Percentiles rank a stretch among this genome's conserved stretches.
These are phyloP conservation scores for Fusarium chaquense DNA, from an alignment of 2,329 filamentous ascomycete species.

Conservation along the genomic window DNA sequence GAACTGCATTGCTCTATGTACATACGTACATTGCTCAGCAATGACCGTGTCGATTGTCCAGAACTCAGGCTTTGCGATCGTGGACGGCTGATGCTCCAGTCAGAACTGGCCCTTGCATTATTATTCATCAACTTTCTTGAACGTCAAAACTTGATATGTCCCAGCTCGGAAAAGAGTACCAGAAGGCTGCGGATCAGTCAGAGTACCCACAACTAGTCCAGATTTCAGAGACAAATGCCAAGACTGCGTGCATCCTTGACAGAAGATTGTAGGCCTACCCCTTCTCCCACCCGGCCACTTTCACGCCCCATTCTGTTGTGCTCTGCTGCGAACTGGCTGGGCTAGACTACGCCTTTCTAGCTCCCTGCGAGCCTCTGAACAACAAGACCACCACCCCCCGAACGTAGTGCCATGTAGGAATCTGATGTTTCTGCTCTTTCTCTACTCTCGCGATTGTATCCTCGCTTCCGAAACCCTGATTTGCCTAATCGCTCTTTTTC, in stretches of 20 bases:
- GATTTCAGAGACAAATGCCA: constrained; percentile 32
- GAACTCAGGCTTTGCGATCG: neutral
- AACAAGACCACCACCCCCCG: constrained; percentile 38
- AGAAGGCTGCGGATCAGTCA: constrained; percentile 22
- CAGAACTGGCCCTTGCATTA: constrained; percentile 23
- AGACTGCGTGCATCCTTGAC: constrained; percentile 36
- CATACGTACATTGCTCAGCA: constrained; percentile 22
- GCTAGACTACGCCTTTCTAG: constrained; percentile 37
- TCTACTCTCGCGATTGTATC: constrained; percentile 38
- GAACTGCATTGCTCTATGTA: constrained; percentile 20
- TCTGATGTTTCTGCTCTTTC: constrained; percentile 45
- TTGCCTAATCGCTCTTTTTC: constrained; percentile 33
- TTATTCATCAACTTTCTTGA: constrained; percentile 22
- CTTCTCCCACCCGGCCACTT: constrained; percentile 10
- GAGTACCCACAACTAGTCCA: neutral
- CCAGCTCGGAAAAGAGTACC: constrained; percentile 2
- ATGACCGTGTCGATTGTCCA: constrained; percentile 27
- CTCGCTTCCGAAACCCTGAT: constrained; percentile 42
- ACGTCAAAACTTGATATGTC: constrained; percentile 23
- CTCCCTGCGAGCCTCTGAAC: constrained; percentile 27
- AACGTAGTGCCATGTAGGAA: constrained; percentile 38
- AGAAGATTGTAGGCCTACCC: constrained; percentile 31
- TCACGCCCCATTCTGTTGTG: constrained; percentile 31
- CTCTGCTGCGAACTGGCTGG: constrained; percentile 22
- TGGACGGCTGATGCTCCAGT: neutral